Conservation (phyloP, 176 grass and related monocot genomes). For the Tillandsia fasciculata region DNA sequence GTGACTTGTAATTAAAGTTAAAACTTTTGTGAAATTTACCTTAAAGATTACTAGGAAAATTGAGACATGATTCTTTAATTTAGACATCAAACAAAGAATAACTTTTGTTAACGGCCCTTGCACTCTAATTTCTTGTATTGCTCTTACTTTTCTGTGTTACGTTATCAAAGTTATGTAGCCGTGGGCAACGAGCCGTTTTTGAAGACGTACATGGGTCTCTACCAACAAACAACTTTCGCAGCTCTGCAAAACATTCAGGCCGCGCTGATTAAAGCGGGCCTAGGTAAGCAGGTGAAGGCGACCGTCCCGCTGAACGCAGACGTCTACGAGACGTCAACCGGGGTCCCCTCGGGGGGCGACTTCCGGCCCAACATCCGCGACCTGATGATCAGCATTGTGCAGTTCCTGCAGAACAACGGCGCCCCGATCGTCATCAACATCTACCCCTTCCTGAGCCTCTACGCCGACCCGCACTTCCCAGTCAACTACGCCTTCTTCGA, state of each 20-base stretch:
- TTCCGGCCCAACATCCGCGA: constrained; percentile 63
- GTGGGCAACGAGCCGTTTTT: constrained; percentile 95
- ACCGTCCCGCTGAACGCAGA: constrained; percentile 94
- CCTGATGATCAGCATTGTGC: constrained; percentile 63
- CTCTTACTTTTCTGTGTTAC: background rate
- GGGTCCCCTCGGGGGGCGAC: constrained; percentile 53
- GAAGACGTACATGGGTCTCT: constrained; percentile 76
- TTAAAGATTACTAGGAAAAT: too few relatives aligned
- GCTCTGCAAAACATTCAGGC: constrained; percentile 83
- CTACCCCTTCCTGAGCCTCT: constrained; percentile 87
- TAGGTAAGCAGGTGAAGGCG: constrained; percentile 45
- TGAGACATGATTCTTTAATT: too few relatives aligned
- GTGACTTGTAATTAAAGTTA: too few relatives aligned
- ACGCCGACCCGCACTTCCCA: constrained; percentile 74
- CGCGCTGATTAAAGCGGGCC: constrained; percentile 79
- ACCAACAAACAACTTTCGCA: constrained; percentile 49
- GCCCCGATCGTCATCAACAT: constrained; percentile 77
- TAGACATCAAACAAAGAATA: too few relatives aligned
- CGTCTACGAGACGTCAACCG: constrained; percentile 54
- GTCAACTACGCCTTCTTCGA: constrained; percentile 82
- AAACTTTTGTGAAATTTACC: too few relatives aligned
- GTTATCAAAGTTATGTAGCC: constrained; percentile 41
- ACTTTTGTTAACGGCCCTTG: too few relatives aligned
- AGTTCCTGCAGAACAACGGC: constrained; percentile 66
- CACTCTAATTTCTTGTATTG: background rate